Evolutionary conservation across 1,284 basidiomycete species (phyloP).

Genomic region (Sutorius eximius): DNA sequence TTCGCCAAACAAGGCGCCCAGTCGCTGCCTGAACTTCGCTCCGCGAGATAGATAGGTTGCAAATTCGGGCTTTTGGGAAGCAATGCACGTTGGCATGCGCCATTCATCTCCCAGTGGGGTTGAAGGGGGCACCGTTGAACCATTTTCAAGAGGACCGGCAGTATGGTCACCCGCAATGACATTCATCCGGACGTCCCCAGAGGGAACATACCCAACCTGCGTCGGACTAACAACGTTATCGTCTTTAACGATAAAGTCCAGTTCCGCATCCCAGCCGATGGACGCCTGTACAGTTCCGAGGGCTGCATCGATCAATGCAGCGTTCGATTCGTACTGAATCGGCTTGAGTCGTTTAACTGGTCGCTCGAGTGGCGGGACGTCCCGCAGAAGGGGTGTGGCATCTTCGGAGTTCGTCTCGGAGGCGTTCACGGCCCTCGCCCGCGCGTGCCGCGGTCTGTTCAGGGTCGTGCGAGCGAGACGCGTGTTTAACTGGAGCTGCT

Average conservation of each 20-base stretch:
- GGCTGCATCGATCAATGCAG: constrained; percentile 20
- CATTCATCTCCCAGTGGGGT: not conserved
- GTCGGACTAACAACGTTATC: not conserved
- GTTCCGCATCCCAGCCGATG: constrained; percentile 18
- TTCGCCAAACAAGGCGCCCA: constrained; percentile 24
- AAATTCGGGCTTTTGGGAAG: not conserved
- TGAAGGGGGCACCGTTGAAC: not conserved
- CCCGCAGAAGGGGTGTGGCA: not conserved
- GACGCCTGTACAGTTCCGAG: constrained; percentile 26
- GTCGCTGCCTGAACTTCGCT: constrained; percentile 21
- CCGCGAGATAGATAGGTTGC: constrained; percentile 20
- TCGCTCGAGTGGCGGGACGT: constrained; percentile 6
- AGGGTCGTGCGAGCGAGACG: constrained; percentile 14
- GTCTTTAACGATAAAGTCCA: constrained; percentile 9
- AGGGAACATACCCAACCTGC: not conserved
- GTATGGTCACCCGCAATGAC: not conserved
- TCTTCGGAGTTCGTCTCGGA: constrained; percentile 22
- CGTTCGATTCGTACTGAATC: constrained; percentile 24
- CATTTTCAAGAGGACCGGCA: not conserved
- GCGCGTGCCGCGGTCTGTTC: constrained; percentile 1
- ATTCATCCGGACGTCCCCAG: not conserved
- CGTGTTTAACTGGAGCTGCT: constrained; percentile 11
- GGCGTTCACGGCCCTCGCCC: not conserved
- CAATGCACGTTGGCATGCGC: not conserved
- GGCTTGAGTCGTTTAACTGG: constrained; percentile 20